Conservation (phyloP, 805 yeast genomes). For the Saccharomycopsis sp. region DNA sequence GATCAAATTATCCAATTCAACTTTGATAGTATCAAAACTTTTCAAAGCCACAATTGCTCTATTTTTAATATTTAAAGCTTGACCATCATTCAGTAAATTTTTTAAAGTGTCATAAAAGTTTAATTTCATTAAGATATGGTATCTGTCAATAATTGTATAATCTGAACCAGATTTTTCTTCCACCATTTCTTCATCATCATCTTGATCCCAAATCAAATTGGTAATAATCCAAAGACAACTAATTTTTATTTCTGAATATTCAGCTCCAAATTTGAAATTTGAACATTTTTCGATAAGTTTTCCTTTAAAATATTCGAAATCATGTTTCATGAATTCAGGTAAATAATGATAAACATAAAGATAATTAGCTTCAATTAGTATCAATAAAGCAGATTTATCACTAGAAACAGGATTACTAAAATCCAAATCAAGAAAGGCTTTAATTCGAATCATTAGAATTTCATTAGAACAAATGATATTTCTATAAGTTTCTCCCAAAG, state of each 20-base stretch:
- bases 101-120: neutral
- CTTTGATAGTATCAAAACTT: constrained; percentile 1
- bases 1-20: constrained; percentile 1
- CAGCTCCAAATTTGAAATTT: neutral
- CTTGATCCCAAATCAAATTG: constrained; percentile 10
- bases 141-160: constrained; percentile 2
- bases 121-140: neutral
- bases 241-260: constrained; percentile 6
- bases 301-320: neutral
- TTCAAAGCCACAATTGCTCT: constrained; percentile 3
- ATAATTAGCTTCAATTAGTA: neutral
- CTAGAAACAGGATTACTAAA: neutral
- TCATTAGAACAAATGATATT: constrained; percentile 1
- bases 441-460: neutral
- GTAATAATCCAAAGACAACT: constrained; percentile 13
- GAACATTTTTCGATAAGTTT: neutral
- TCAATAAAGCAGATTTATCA: neutral
- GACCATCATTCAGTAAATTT: neutral
- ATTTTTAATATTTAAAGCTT: constrained; percentile 1
- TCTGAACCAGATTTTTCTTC: neutral
- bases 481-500: constrained; percentile 5
- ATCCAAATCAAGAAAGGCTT: constrained; percentile 3
- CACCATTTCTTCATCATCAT: neutral
- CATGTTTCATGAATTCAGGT: neutral
- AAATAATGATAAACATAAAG: no score